phyloP scores from a whole-genome alignment of 768 basidiomycete species.

The Thelephora ganbajun region DNA sequence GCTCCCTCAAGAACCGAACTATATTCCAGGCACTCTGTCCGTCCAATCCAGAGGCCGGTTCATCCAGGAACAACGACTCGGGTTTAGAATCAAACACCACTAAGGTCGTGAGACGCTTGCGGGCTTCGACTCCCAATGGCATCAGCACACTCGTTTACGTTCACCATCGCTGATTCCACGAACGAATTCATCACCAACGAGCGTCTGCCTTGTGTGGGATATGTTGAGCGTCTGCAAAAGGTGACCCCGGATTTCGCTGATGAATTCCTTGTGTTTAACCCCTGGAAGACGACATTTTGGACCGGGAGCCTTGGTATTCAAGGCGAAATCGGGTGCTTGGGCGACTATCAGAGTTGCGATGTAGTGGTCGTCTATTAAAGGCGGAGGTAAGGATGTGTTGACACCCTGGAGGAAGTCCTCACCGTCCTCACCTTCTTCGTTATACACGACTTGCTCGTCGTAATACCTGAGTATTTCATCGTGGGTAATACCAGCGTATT shows the following conservation, averaged over 20 bases:
- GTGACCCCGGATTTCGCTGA: constrained; percentile 40
- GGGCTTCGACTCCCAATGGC: constrained; percentile 61
- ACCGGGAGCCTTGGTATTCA: constrained; percentile 64
- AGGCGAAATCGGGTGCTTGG: constrained; percentile 59
- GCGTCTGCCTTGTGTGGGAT: constrained; percentile 60
- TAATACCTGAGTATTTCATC: constrained; percentile 64
- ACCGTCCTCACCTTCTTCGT: constrained; percentile 59
- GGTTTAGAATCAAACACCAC: constrained; percentile 87
- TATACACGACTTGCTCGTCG: constrained; percentile 70
- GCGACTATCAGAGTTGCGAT: constrained; percentile 71
- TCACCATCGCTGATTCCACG: constrained; percentile 73
- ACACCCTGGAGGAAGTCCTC: too few relatives aligned
- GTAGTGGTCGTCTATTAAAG: constrained; percentile 56
- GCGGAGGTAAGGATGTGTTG: not conserved
- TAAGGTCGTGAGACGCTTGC: constrained; percentile 83
- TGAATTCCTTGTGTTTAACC: constrained; percentile 44
- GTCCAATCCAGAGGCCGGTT: constrained; percentile 44
- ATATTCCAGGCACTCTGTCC: constrained; percentile 68
- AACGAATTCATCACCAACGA: constrained; percentile 80
- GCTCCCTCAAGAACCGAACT: constrained; percentile 67
- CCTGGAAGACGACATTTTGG: constrained; percentile 60
- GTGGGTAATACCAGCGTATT: constrained; percentile 69
- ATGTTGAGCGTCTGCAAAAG: constrained; percentile 75
- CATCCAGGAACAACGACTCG: constrained; percentile 54
- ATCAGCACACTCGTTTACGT: constrained; percentile 69